Evolutionary conservation across 2,329 filamentous ascomycete genomes (phyloP).

Genomic region (Colletotrichum kahawae): DNA sequence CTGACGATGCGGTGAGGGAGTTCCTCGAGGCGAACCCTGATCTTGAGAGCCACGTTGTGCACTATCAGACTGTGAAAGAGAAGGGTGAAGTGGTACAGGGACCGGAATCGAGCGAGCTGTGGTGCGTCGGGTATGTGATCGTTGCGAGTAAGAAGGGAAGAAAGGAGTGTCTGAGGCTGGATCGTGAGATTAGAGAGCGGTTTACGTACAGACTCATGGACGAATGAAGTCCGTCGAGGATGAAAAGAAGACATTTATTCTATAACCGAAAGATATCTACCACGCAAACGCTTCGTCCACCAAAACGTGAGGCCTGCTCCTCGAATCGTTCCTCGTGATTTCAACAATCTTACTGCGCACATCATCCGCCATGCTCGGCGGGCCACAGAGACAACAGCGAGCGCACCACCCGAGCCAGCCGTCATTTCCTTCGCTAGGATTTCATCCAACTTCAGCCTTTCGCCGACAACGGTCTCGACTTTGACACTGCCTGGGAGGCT

Average conservation of each 20-base stretch:
- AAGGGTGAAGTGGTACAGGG: conserved; percentile 11
- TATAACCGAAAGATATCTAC: neutral
- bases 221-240: neutral
- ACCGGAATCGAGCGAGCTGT: conserved; percentile 18
- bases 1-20: conserved; percentile 3
- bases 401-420: neutral
- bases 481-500: neutral
- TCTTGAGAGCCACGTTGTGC: conserved; percentile 6
- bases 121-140: conserved; percentile 20
- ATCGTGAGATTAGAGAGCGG: neutral
- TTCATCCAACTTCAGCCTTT: neutral
- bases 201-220: conserved; percentile 10
- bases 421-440: neutral
- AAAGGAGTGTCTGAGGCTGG: conserved; percentile 4
- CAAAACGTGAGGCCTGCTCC: conserved; percentile 9
- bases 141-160: conserved; percentile 6
- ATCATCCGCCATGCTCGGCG: conserved; percentile 23
- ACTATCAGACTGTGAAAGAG: conserved; percentile 21
- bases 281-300: conserved; percentile 26
- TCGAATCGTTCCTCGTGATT: neutral
- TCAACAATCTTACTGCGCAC: conserved; percentile 18
- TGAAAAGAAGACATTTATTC: neutral
- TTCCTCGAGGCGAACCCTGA: conserved; percentile 9
- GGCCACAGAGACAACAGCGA: conserved; percentile 23
- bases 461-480: conserved; percentile 2